A percentile compares a stretch with the other conserved stretches of the same genome.
These are phyloP conservation scores for Penicillium hesseltinei DNA, from an alignment of 2,329 filamentous ascomycete species.

Conservation along the genomic window DNA sequence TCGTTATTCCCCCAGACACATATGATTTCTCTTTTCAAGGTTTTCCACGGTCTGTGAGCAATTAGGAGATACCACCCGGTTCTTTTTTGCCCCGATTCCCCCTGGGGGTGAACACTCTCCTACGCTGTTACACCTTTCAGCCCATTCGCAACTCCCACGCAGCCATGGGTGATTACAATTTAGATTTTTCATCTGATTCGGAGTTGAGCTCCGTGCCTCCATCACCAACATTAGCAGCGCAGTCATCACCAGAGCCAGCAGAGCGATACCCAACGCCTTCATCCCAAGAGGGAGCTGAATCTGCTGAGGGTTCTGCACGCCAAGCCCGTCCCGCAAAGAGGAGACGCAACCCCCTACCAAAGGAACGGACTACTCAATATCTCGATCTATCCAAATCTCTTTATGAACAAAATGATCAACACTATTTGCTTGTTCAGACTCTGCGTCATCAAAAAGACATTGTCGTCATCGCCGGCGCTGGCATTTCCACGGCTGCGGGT, in stretches of 20 bases:
- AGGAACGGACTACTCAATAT: slow-evolving; percentile 75
- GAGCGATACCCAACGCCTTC: slow-evolving; percentile 44
- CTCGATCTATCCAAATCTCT: slow-evolving; percentile 62
- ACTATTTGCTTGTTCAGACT: slow-evolving; percentile 70
- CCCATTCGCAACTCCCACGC: slow-evolving; percentile 5
- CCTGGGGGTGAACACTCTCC: slow-evolving; percentile 7
- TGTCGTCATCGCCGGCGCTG: slow-evolving; percentile 91
- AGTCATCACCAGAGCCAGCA: slow-evolving; percentile 33
- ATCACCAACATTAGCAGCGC: slow-evolving; percentile 31
- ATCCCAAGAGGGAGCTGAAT: slow-evolving; percentile 34
- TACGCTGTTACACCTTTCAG: slow-evolving; percentile 11
- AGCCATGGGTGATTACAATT: slow-evolving; percentile 27
- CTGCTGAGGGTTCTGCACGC: slow-evolving; percentile 38
- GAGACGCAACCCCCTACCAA: slow-evolving; percentile 60
- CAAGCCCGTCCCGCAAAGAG: slow-evolving; percentile 71
- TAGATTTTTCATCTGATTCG: slow-evolving; percentile 35
- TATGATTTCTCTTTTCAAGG: slow-evolving; percentile 10
- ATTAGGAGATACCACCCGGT: slow-evolving; percentile 6
- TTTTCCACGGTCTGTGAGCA: slow-evolving; percentile 11
- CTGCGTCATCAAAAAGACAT: slow-evolving; percentile 92
- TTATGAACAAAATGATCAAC: slow-evolving; percentile 56
- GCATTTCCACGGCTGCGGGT: slow-evolving; percentile 94
- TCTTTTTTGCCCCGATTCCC: slow-evolving; percentile 6
- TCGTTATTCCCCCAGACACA: slow-evolving; percentile 5
- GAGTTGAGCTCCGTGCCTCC: slow-evolving; percentile 43